Evolutionary conservation across 176 grass and related monocot genomes (phyloP).

Genomic region (Puya raimondii): DNA sequence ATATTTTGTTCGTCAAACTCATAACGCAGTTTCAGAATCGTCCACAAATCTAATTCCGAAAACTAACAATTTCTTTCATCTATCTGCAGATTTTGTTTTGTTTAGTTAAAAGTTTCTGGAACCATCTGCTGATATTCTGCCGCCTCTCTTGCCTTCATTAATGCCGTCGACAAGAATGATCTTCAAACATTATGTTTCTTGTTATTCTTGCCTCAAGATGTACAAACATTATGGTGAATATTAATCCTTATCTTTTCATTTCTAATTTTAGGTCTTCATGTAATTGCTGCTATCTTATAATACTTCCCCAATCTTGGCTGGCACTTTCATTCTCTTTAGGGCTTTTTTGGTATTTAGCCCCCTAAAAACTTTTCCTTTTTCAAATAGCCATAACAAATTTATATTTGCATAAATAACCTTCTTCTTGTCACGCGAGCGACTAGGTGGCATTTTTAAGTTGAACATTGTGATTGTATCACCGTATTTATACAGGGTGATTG

Average conservation of each 20-base stretch:
- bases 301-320: no score
- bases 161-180: neutral
- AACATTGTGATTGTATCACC: no score
- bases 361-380: no score
- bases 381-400: no score
- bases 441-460: no score
- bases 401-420: no score
- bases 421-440: no score
- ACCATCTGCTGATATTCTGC: neutral
- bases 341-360: no score
- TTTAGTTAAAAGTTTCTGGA: neutral
- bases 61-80: neutral
- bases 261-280: neutral
- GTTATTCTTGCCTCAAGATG: neutral
- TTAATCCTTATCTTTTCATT: neutral
- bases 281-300: neutral
- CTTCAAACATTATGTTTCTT: neutral
- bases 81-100: neutral
- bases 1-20: no score
- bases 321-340: no score
- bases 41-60: neutral
- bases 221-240: neutral
- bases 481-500: no score
- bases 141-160: neutral
- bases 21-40: no score